These are phyloP conservation scores for Bruguiera hainesii DNA, from an alignment of 441 rosid genomes.

Conservation along the genomic window DNA sequence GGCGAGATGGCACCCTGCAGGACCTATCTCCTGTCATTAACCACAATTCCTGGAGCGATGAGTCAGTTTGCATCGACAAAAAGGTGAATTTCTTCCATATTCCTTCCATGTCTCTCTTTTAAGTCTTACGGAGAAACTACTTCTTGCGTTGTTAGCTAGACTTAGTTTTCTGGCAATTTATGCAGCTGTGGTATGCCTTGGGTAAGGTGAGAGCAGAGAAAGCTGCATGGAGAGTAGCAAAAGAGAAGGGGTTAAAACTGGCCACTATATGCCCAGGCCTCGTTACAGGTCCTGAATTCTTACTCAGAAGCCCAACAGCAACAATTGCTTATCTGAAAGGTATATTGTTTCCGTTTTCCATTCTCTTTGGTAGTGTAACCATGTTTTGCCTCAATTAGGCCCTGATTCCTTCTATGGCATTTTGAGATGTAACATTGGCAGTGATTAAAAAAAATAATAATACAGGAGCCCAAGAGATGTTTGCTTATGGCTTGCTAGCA, in stretches of 20 bases:
- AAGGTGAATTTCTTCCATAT: slow-evolving; percentile 41
- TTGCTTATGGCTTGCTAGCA: slow-evolving; percentile 55
- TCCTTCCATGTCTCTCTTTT: not conserved
- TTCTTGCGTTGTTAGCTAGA: not conserved
- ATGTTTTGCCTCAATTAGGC: not conserved
- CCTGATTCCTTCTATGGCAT: not conserved
- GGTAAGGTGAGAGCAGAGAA: slow-evolving; percentile 88
- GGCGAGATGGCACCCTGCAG: slow-evolving; percentile 39
- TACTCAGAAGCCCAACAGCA: slow-evolving; percentile 49
- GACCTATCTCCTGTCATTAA: slow-evolving; percentile 44
- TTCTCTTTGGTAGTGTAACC: not conserved
- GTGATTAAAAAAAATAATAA: not conserved
- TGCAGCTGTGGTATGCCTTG: slow-evolving; percentile 88
- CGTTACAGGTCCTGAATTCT: slow-evolving; percentile 57
- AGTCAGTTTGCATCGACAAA: slow-evolving; percentile 55
- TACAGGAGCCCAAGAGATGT: slow-evolving; percentile 73
- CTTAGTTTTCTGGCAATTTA: not conserved
- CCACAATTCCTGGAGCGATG: slow-evolving; percentile 80
- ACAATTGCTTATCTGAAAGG: slow-evolving; percentile 63
- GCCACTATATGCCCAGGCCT: slow-evolving; percentile 73
- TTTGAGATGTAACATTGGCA: not conserved
- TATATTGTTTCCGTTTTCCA: slow-evolving; percentile 19
- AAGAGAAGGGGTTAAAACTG: slow-evolving; percentile 50
- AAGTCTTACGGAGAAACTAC: no score
- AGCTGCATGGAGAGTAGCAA: slow-evolving; percentile 64